Percentiles rank a stretch among this genome's conserved stretches.
phyloP scores from a whole-genome alignment of 106 monocot species.

The Triglochin maritima region DNA sequence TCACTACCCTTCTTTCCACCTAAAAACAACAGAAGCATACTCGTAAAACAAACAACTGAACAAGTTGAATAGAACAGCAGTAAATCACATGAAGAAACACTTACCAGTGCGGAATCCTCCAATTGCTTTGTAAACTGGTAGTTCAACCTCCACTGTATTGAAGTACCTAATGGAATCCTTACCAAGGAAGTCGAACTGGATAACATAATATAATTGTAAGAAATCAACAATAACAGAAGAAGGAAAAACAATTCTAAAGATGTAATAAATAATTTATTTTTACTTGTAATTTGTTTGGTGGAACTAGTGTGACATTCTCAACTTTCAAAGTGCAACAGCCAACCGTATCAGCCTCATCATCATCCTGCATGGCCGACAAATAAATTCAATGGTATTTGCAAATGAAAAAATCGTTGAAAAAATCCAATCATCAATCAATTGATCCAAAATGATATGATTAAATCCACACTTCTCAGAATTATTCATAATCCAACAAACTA shows the following conservation, averaged over 20 bases:
- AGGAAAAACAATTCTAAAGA: neutral
- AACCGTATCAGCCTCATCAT: conserved; percentile 95
- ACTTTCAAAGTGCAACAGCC: conserved; percentile 92
- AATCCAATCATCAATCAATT: too few species aligned
- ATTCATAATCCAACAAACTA: too few species aligned
- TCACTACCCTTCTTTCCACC: conserved; percentile 44
- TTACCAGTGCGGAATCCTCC: conserved; percentile 62
- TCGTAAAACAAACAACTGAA: neutral
- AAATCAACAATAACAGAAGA: neutral
- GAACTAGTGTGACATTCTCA: conserved; percentile 73
- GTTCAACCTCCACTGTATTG: conserved; percentile 82
- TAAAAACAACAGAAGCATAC: conserved; percentile 4
- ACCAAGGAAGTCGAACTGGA: conserved; percentile 93
- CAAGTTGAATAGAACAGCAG: too few species aligned
- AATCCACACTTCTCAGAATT: too few species aligned
- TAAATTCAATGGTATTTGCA: neutral
- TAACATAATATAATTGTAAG: conserved; percentile 1
- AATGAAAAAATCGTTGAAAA: too few species aligned
- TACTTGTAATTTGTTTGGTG: conserved; percentile 84
- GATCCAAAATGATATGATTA: too few species aligned
- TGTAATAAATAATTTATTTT: neutral
- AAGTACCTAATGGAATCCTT: conserved; percentile 94
- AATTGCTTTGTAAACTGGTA: conserved; percentile 76
- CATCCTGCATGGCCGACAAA: conserved; percentile 38
- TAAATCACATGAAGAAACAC: neutral